Percentiles rank a stretch among this genome's conserved stretches.
phyloP scores from a whole-genome alignment of 1,284 basidiomycete species.

The Irpex rosettiformis region DNA sequence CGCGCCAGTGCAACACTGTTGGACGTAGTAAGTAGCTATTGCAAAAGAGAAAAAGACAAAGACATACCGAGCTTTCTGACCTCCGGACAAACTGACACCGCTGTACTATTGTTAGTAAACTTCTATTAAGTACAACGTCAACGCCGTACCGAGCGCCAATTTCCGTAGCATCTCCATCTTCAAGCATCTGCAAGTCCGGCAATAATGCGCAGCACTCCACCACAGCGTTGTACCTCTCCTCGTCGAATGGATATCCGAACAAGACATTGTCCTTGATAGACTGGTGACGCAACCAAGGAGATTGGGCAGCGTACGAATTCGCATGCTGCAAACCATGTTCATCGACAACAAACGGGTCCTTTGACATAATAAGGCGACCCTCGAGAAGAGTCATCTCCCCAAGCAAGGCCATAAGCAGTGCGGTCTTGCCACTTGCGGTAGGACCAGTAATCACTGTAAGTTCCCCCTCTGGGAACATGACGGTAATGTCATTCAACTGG shows the following conservation, averaged over 20 bases:
- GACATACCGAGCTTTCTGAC: constrained; percentile 57
- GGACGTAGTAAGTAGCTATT: not conserved
- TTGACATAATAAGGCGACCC: constrained; percentile 59
- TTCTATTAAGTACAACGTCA: not conserved
- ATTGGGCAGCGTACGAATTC: constrained; percentile 83
- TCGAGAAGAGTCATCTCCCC: constrained; percentile 58
- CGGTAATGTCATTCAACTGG: constrained; percentile 60
- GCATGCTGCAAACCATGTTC: constrained; percentile 64
- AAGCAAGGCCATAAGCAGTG: constrained; percentile 64
- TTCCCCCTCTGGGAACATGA: constrained; percentile 69
- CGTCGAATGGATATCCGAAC: constrained; percentile 65
- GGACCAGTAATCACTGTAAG: constrained; percentile 67
- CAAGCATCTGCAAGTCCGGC: constrained; percentile 53
- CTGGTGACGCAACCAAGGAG: constrained; percentile 77
- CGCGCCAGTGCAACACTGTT: constrained; percentile 57
- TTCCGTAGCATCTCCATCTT: constrained; percentile 38
- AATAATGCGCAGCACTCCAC: constrained; percentile 70
- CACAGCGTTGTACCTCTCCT: constrained; percentile 62
- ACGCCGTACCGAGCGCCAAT: constrained; percentile 32
- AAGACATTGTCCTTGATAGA: constrained; percentile 71
- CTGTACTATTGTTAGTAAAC: constrained; percentile 18
- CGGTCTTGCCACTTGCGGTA: constrained; percentile 81
- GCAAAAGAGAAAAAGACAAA: not conserved
- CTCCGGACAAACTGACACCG: constrained; percentile 60
- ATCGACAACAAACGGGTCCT: constrained; percentile 57